Evolutionary conservation across 2,329 filamentous ascomycete genomes (phyloP).

Genomic region (Calycina herbarum): DNA sequence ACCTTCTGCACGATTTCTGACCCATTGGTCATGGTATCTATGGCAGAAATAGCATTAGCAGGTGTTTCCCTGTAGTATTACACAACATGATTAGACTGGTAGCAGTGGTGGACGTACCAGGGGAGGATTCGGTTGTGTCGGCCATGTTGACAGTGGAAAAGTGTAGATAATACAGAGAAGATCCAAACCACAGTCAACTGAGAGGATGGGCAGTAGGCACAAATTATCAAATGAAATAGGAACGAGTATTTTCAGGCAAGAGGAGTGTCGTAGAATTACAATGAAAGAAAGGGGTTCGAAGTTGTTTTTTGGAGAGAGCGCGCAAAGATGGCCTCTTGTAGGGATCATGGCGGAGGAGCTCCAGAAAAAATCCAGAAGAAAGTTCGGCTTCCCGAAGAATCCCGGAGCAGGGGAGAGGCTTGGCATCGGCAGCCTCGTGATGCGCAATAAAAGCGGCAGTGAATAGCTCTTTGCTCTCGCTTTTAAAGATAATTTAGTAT

Average conservation of each 20-base stretch:
- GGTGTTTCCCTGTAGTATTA: not conserved
- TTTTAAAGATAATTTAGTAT: too few species aligned
- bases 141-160: slow-evolving; percentile 33
- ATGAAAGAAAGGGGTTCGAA: slow-evolving; percentile 19
- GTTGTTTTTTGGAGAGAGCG: slow-evolving; percentile 16
- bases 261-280: slow-evolving; percentile 21
- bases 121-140: slow-evolving; percentile 31
- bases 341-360: slow-evolving; percentile 10
- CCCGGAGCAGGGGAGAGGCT: too few species aligned
- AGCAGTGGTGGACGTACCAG: slow-evolving; percentile 29
- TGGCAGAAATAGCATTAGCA: slow-evolving; percentile 11
- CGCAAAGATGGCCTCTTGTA: slow-evolving; percentile 19
- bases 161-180: slow-evolving; percentile 10
- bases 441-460: too few species aligned
- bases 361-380: slow-evolving; percentile 10
- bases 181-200: slow-evolving; percentile 17
- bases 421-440: too few species aligned
- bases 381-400: not conserved
- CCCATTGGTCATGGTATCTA: slow-evolving; percentile 26
- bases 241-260: slow-evolving; percentile 13
- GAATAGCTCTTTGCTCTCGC: too few species aligned
- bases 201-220: slow-evolving; percentile 17
- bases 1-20: slow-evolving; percentile 17
- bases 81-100: not conserved
- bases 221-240: slow-evolving; percentile 23